phyloP scores from a whole-genome alignment of 352 stramenopile species.

The Elongisporangium undulatum region DNA sequence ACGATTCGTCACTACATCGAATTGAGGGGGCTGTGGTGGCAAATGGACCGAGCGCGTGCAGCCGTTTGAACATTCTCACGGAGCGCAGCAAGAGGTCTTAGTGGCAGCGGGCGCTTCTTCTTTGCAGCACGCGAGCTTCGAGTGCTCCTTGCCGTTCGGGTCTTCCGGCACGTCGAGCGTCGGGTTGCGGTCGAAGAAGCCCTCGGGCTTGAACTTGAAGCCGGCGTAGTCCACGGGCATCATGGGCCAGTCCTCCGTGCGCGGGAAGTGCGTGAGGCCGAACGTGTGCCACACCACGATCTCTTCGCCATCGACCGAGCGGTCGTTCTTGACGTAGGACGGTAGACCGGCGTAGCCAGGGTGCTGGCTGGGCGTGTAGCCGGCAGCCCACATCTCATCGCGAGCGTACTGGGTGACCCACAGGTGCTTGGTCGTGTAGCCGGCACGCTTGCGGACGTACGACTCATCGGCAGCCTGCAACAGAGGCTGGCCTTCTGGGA shows the following conservation, averaged over 20 bases:
- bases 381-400: conserved; percentile 59
- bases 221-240: conserved; percentile 71
- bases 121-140: conserved; percentile 8
- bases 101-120: neutral
- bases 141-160: conserved; percentile 32
- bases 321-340: conserved; percentile 45
- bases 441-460: conserved; percentile 44
- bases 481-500: conserved; percentile 44
- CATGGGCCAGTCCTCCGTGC: conserved; percentile 67
- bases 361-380: conserved; percentile 68
- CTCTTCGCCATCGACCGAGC: conserved; percentile 50
- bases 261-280: conserved; percentile 62
- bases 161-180: conserved; percentile 44
- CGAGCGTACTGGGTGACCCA: conserved; percentile 67
- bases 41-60: neutral
- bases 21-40: neutral
- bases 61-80: neutral
- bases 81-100: neutral
- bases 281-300: conserved; percentile 79
- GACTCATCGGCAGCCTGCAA: conserved; percentile 44
- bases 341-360: conserved; percentile 43
- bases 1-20: neutral
- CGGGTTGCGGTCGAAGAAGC: conserved; percentile 60
- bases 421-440: conserved; percentile 60
- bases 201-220: conserved; percentile 65